Percentiles rank a stretch among this genome's conserved stretches.
Conservation (phyloP, 2,329 filamentous ascomycete species). For the Cercospora sojina region DNA sequence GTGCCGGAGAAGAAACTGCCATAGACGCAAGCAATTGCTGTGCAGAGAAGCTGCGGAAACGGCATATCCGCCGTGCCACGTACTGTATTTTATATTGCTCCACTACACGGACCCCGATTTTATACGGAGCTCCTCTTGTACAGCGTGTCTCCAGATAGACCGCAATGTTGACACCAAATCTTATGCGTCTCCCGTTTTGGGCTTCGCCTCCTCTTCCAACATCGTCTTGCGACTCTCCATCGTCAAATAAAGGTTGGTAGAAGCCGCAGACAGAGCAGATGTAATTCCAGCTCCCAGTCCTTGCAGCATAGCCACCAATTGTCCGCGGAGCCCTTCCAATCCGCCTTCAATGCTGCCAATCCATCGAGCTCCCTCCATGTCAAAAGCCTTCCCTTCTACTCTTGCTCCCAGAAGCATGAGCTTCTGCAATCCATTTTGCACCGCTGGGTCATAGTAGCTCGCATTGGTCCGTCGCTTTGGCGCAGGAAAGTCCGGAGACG, state of each 20-base stretch:
- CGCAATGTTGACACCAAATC: not conserved
- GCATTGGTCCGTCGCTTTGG: constrained; percentile 74
- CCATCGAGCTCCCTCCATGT: constrained; percentile 69
- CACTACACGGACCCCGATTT: not conserved
- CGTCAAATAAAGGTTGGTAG: constrained; percentile 81
- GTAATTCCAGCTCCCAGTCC: constrained; percentile 75
- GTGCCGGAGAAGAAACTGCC: constrained; percentile 29
- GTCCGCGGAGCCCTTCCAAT: constrained; percentile 73
- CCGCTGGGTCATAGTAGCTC: constrained; percentile 73
- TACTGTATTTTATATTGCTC: not conserved
- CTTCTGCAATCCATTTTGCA: constrained; percentile 83
- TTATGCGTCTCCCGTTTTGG: not conserved
- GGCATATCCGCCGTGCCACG: not conserved
- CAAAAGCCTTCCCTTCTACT: constrained; percentile 81
- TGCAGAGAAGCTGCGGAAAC: not conserved
- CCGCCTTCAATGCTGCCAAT: constrained; percentile 77
- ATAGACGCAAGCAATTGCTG: not conserved
- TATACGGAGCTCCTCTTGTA: not conserved
- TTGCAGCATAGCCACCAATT: constrained; percentile 79
- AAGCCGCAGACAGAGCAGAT: constrained; percentile 72
- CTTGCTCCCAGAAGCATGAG: constrained; percentile 81
- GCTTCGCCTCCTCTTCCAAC: constrained; percentile 69
- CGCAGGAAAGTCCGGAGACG: constrained; percentile 71
- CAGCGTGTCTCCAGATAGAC: not conserved
- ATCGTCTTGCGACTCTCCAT: constrained; percentile 78